Evolutionary conservation across 805 yeast species (phyloP).

Genomic region (Suhomyces faveliae): DNA sequence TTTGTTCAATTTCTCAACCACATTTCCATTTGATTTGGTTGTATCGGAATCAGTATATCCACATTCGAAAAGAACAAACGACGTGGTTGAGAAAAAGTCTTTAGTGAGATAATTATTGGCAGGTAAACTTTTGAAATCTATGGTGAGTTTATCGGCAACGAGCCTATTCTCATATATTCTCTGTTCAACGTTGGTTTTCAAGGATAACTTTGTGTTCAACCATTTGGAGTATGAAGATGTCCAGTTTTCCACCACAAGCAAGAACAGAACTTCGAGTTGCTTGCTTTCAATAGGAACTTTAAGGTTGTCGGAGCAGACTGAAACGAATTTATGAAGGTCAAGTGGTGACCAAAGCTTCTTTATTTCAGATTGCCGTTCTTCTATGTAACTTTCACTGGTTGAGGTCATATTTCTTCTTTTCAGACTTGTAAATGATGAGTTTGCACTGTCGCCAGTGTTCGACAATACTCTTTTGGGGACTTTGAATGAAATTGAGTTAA

Average conservation of each 20-base stretch:
- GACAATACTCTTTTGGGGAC: slow-evolving; percentile 20
- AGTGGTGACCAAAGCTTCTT: slow-evolving; percentile 49
- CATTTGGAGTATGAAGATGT: slow-evolving; percentile 44
- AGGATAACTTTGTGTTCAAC: slow-evolving; percentile 45
- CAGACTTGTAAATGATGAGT: slow-evolving; percentile 11
- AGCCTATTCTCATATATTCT: slow-evolving; percentile 26
- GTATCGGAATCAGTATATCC: slow-evolving; percentile 37
- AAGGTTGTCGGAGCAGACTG: slow-evolving; percentile 27
- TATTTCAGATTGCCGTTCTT: slow-evolving; percentile 33
- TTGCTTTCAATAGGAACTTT: slow-evolving; percentile 19
- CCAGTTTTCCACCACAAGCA: slow-evolving; percentile 53
- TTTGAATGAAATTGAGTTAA: slow-evolving; percentile 24
- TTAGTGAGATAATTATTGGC: slow-evolving; percentile 32
- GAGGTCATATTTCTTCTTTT: slow-evolving; percentile 12
- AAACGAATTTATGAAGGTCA: slow-evolving; percentile 34
- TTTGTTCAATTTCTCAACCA: slow-evolving; percentile 33
- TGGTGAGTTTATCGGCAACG: slow-evolving; percentile 21
- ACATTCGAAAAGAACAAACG: slow-evolving; percentile 51
- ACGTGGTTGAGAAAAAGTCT: slow-evolving; percentile 37
- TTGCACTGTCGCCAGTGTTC: slow-evolving; percentile 5
- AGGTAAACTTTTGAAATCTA: slow-evolving; percentile 45
- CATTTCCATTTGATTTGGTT: slow-evolving; percentile 5
- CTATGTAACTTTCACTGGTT: slow-evolving; percentile 10
- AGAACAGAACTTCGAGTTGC: slow-evolving; percentile 29
- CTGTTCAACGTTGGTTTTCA: slow-evolving; percentile 30